Percentiles rank a stretch among this genome's conserved stretches.
Evolutionary conservation across 2,329 filamentous ascomycete species (phyloP).

Genomic region (Tetracladium maxilliforme): DNA sequence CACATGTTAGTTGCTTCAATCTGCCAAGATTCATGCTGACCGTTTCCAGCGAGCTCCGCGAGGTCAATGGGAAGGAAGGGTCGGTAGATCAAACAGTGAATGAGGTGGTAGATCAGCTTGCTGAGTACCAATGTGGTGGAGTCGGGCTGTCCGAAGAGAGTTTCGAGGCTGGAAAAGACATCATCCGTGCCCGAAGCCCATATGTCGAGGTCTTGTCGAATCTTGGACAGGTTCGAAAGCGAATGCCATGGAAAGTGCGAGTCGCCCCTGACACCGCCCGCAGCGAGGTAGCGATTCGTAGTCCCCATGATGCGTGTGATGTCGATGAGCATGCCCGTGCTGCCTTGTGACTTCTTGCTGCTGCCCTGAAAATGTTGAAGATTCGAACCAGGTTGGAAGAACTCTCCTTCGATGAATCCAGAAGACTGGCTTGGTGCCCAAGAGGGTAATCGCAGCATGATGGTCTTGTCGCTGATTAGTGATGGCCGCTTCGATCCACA

Average conservation of each 20-base stretch:
- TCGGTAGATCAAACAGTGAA: conserved; percentile 76
- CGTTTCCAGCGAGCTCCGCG: conserved; percentile 62
- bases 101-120: conserved; percentile 76
- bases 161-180: conserved; percentile 61
- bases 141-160: conserved; percentile 63
- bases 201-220: conserved; percentile 63
- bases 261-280: conserved; percentile 76
- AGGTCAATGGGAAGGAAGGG: conserved; percentile 79
- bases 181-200: conserved; percentile 76
- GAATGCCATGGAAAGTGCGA: conserved; percentile 88
- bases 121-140: conserved; percentile 67
- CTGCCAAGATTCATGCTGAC: conserved; percentile 84
- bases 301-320: conserved; percentile 71
- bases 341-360: conserved; percentile 58
- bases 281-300: conserved; percentile 72
- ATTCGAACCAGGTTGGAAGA: conserved; percentile 69
- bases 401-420: conserved; percentile 58
- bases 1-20: conserved; percentile 83
- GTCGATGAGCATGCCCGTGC: conserved; percentile 70
- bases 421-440: conserved; percentile 50
- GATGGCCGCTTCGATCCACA: conserved; percentile 72
- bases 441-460: conserved; percentile 60
- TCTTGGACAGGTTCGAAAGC: conserved; percentile 72
- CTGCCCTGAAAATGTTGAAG: conserved; percentile 56
- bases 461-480: conserved; percentile 63